Evolutionary conservation across 805 yeast species (phyloP), one percentile per base, ranked within the genome.

Genomic region (Lipomyces spencermartinsiae): DNA sequence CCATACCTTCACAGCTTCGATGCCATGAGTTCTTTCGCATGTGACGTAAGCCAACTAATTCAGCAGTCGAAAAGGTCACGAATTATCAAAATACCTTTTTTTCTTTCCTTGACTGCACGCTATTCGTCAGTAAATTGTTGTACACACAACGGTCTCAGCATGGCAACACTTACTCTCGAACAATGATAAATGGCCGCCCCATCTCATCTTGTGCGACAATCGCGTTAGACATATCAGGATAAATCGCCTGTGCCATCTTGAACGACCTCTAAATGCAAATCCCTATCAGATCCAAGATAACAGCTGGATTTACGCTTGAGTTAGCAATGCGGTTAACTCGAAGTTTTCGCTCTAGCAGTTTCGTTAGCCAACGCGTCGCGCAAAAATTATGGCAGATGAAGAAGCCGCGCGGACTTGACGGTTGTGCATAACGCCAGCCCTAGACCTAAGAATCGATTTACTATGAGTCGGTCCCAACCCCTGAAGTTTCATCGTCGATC

Each of bases 141-240:
- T 1, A 37, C 49, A 43, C 49, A n/a, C 10, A 43, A 16, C 14
- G n/a, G 10, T 5, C 33, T 33, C n/a, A 5, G 58, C 22, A n/a
- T 4, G 6, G 19, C 34, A 4, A 37, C 22, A 86, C 87, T 76
- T 81, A 86, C 78, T 95, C 99, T 78, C 95, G 88, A 63, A 95
- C 99, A 78, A 95, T 95, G 77, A 95, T 94, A 78, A 95, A 92
- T 25, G 99, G 99, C 80, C 99, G 89, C 25, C 99, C 99, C 93
- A 91, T 92, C 80, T 95, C 99, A 79, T 95, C 99, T 80, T 94
- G 99, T 2, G 99, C 98, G 83, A 95, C 92, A 75, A 95, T 93
- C 80, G 99, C 99, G 77, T 96, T 95, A 74, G 98, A 93, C 85
- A 95, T 83, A 79, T 95, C 99, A 54, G 97, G 97, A 10, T 66